Percentiles rank a stretch among this genome's conserved stretches.
Evolutionary conservation across 2,329 filamentous ascomycete genomes (phyloP).

Genomic region (Calonectria multiphialidica): DNA sequence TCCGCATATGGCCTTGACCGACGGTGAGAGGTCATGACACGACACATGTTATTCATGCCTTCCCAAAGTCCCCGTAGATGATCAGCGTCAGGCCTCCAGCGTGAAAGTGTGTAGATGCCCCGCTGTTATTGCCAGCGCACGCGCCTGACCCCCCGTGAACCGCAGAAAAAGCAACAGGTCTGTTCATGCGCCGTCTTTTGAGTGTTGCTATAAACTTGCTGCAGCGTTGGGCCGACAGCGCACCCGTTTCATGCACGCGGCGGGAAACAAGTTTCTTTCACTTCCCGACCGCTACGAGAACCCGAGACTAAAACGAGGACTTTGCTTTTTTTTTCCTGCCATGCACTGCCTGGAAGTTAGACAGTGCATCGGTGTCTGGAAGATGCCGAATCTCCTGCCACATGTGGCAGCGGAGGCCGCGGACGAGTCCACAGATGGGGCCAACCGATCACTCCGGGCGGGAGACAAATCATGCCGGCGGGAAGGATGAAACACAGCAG

Average conservation of each 20-base stretch:
- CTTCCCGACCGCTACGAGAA: background rate
- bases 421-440: too few species aligned
- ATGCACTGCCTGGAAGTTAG: background rate
- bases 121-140: background rate
- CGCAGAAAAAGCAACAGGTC: background rate
- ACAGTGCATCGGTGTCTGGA: background rate
- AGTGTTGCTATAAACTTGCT: background rate
- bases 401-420: background rate
- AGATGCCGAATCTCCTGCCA: background rate
- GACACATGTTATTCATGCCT: background rate
- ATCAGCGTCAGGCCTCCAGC: background rate
- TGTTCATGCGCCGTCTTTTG: background rate
- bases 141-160: background rate
- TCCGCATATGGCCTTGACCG: background rate
- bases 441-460: background rate
- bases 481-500: background rate
- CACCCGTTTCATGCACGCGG: background rate
- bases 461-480: background rate
- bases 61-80: background rate
- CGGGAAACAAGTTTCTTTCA: background rate
- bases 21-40: background rate
- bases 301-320: background rate
- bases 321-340: background rate
- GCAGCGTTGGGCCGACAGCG: background rate
- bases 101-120: background rate